phyloP scores from a whole-genome alignment of 2,329 filamentous ascomycete genomes.

The Simplicillium aogashimaense region DNA sequence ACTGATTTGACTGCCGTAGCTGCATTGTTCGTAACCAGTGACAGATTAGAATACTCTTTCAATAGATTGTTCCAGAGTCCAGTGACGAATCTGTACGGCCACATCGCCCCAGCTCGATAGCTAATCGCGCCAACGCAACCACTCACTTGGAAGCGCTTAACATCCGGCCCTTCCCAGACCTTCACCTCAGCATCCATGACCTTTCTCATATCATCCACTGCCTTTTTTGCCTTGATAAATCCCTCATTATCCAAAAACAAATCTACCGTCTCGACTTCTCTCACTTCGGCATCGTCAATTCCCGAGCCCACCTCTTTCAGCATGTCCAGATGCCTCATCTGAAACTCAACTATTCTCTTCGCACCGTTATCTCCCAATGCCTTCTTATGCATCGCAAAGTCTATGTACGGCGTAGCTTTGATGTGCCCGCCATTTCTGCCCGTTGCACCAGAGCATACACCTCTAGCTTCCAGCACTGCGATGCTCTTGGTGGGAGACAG shows the following conservation, averaged over 20 bases:
- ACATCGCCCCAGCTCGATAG: slow-evolving; percentile 37
- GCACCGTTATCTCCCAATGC: slow-evolving; percentile 25
- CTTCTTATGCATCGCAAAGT: slow-evolving; percentile 23
- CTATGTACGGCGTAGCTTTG: slow-evolving; percentile 32
- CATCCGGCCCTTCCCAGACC: slow-evolving; percentile 23
- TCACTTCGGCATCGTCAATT: slow-evolving; percentile 27
- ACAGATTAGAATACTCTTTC: slow-evolving; percentile 19
- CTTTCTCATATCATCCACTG: slow-evolving; percentile 21
- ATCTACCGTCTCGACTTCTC: slow-evolving; percentile 35
- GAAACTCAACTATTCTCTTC: slow-evolving; percentile 29
- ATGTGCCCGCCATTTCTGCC: slow-evolving; percentile 44
- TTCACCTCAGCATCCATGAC: slow-evolving; percentile 28
- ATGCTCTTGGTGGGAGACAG: slow-evolving; percentile 10
- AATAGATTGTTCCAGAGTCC: slow-evolving; percentile 32
- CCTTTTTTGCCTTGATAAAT: slow-evolving; percentile 19
- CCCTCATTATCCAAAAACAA: slow-evolving; percentile 27
- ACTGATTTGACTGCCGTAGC: slow-evolving; percentile 20
- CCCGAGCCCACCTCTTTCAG: slow-evolving; percentile 26
- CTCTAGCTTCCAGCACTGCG: slow-evolving; percentile 39
- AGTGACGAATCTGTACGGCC: slow-evolving; percentile 39
- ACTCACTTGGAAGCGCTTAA: slow-evolving; percentile 24
- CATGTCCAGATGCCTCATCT: slow-evolving; percentile 28
- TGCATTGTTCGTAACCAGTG: slow-evolving; percentile 28
- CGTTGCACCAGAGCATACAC: slow-evolving; percentile 40
- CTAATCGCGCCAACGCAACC: slow-evolving; percentile 29